phyloP scores from a whole-genome alignment of 2,329 filamentous ascomycete species.

The Blastomyces percursus region DNA sequence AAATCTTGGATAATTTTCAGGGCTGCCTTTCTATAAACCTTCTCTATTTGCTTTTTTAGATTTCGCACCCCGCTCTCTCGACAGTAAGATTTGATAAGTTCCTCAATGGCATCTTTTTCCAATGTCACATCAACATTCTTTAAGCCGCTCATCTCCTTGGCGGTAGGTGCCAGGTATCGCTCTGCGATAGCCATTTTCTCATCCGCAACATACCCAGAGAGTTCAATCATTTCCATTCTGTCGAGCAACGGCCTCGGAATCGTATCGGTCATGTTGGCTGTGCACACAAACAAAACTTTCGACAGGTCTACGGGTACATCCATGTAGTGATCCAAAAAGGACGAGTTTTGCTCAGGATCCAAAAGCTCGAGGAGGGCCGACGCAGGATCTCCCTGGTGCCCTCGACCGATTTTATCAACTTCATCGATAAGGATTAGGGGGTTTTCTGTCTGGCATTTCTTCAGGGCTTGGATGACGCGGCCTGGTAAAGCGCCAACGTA shows the following conservation, averaged over 20 bases:
- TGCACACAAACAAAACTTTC: constrained; percentile 97
- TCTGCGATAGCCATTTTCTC: constrained; percentile 99
- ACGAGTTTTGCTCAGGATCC: constrained; percentile 93
- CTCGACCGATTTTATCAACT: constrained; percentile 93
- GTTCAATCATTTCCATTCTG: constrained; percentile 93
- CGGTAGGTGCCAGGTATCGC: constrained; percentile 78
- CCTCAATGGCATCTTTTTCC: constrained; percentile 76
- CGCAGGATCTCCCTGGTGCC: constrained; percentile 91
- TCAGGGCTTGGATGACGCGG: constrained; percentile 93
- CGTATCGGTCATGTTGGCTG: constrained; percentile 96
- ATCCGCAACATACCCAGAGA: constrained; percentile 92
- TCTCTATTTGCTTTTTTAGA: constrained; percentile 98
- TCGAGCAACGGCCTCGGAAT: constrained; percentile 89
- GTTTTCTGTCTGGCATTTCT: constrained; percentile 99
- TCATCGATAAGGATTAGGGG: constrained; percentile 94
- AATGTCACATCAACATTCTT: constrained; percentile 86
- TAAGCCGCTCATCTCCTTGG: constrained; percentile 86
- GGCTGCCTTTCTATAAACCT: constrained; percentile 94
- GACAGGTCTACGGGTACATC: constrained; percentile 95
- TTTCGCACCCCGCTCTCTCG: constrained; percentile 95
- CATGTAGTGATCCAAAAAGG: constrained; percentile 97
- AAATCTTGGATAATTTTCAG: constrained; percentile 78
- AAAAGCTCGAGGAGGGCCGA: constrained; percentile 87
- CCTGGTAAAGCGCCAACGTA: constrained; percentile 94
- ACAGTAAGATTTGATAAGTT: constrained; percentile 97